Conservation (phyloP, 2,329 filamentous ascomycete genomes). For the Penicillium sp. region DNA sequence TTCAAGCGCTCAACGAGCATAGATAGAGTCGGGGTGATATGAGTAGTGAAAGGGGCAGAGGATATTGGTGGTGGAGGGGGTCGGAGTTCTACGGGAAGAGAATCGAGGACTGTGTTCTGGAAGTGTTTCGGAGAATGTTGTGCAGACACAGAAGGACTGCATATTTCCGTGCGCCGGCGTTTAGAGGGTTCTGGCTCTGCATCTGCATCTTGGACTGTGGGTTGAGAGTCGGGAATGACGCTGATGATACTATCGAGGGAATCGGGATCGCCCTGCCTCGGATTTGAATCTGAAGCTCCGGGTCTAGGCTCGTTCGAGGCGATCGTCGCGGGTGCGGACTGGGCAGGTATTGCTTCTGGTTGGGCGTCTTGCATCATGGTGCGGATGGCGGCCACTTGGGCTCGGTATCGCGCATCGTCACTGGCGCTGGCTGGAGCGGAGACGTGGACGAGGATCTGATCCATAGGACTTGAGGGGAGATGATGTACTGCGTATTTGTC, state of each 20-base stretch:
- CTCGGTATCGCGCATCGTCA: constrained; percentile 38
- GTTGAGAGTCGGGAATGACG: constrained; percentile 40
- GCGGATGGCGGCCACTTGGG: constrained; percentile 36
- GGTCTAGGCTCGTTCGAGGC: background rate
- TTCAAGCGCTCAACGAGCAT: constrained; percentile 52
- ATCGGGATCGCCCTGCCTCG: constrained; percentile 18
- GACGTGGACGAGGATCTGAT: constrained; percentile 41
- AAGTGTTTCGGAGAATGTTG: background rate
- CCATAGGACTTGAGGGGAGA: constrained; percentile 19
- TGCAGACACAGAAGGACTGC: background rate
- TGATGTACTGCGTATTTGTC: background rate
- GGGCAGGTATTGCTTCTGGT: background rate
- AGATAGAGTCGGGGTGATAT: constrained; percentile 54
- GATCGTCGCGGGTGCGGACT: background rate
- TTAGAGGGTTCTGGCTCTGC: background rate
- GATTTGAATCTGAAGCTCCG: background rate
- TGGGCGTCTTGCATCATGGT: background rate
- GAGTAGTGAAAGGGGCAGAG: constrained; percentile 42
- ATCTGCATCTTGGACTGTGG: constrained; percentile 1
- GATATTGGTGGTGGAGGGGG: constrained; percentile 53
- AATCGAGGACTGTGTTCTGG: constrained; percentile 1
- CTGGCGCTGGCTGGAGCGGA: constrained; percentile 34
- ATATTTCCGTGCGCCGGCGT: background rate
- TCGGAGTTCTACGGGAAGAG: constrained; percentile 43
- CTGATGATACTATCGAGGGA: constrained; percentile 35